A percentile compares a stretch with the other conserved stretches of the same genome.
Evolutionary conservation across 2,329 filamentous ascomycete species (phyloP).

Genomic region (Leptoxyphium fumago): DNA sequence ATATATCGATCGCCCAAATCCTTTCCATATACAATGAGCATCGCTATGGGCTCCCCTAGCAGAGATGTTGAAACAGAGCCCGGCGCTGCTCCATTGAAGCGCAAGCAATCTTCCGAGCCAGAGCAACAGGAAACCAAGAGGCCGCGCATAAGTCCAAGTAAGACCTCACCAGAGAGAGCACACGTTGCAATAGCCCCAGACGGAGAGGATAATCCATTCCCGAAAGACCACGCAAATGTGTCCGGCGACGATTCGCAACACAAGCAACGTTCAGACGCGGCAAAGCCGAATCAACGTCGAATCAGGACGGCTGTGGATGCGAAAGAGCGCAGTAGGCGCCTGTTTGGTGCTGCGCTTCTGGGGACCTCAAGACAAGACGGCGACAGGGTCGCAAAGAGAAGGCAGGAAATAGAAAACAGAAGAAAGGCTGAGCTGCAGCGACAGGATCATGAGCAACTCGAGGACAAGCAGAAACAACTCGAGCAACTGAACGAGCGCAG

Average conservation of each 20-base stretch:
- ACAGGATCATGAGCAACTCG: slow-evolving; percentile 57
- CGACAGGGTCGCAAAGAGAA: slow-evolving; percentile 49
- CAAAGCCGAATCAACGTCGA: slow-evolving; percentile 1
- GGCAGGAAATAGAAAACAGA: slow-evolving; percentile 75
- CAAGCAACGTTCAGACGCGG: slow-evolving; percentile 1
- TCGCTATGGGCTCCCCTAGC: too few species aligned
- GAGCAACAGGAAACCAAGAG: slow-evolving; percentile 15
- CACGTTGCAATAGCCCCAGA: slow-evolving; percentile 1
- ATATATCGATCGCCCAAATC: too few species aligned
- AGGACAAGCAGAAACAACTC: slow-evolving; percentile 49
- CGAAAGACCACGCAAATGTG: neutral
- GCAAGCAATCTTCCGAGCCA: slow-evolving; percentile 10
- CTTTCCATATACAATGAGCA: too few species aligned
- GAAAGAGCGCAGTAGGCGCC: slow-evolving; percentile 41
- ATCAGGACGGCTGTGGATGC: slow-evolving; percentile 5
- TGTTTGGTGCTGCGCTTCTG: slow-evolving; percentile 54
- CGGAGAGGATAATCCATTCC: slow-evolving; percentile 2
- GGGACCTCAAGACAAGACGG: slow-evolving; percentile 33
- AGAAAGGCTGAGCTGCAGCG: slow-evolving; percentile 50
- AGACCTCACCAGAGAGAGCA: neutral
- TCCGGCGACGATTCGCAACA: neutral
- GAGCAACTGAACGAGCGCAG: slow-evolving; percentile 38
- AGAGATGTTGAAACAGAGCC: neutral
- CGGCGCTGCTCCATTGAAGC: slow-evolving; percentile 11
- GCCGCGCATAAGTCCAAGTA: slow-evolving; percentile 15